Percentiles rank a stretch among this genome's conserved stretches.
Evolutionary conservation across 441 rosid genomes (phyloP).

Genomic region (Populus hybrid): DNA sequence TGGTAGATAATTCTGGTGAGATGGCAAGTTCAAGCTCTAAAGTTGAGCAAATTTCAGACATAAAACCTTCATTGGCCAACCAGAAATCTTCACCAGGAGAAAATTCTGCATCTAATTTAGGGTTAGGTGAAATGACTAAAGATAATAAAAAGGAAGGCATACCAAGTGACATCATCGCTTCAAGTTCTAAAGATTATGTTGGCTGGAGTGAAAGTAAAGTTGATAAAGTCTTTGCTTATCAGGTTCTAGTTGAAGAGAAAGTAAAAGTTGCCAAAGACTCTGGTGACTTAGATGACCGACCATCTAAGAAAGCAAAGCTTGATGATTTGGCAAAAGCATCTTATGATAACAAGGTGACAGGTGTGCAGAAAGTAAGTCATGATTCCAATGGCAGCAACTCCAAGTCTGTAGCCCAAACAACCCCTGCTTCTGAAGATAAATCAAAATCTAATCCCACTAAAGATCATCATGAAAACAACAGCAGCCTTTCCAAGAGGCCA

Average conservation of each 20-base stretch:
- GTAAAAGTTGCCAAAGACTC: slow-evolving; percentile 25
- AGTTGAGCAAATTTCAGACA: neutral
- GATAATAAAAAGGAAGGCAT: slow-evolving; percentile 9
- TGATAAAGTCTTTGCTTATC: slow-evolving; percentile 19
- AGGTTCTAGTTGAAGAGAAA: slow-evolving; percentile 26
- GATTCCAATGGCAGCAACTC: slow-evolving; percentile 21
- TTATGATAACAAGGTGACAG: slow-evolving; percentile 29
- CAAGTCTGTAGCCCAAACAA: slow-evolving; percentile 10
- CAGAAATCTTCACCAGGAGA: slow-evolving; percentile 16
- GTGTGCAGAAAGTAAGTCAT: slow-evolving; percentile 19
- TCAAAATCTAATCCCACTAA: slow-evolving; percentile 19
- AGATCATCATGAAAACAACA: slow-evolving; percentile 23
- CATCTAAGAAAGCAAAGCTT: slow-evolving; percentile 47
- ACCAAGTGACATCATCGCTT: slow-evolving; percentile 13
- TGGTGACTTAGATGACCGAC: slow-evolving; percentile 35
- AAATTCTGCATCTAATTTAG: slow-evolving; percentile 20
- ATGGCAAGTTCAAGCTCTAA: slow-evolving; percentile 3
- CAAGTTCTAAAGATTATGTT: slow-evolving; percentile 19
- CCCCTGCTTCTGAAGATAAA: slow-evolving; percentile 28
- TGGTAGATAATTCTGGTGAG: slow-evolving; percentile 14
- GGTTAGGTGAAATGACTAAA: slow-evolving; percentile 9
- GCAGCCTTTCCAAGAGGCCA: slow-evolving; percentile 23
- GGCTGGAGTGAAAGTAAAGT: slow-evolving; percentile 18
- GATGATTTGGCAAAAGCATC: slow-evolving; percentile 26
- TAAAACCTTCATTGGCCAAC: slow-evolving; percentile 6